Evolutionary conservation across 2,329 filamentous ascomycete genomes (phyloP).

Genomic region (Alternaria solani): DNA sequence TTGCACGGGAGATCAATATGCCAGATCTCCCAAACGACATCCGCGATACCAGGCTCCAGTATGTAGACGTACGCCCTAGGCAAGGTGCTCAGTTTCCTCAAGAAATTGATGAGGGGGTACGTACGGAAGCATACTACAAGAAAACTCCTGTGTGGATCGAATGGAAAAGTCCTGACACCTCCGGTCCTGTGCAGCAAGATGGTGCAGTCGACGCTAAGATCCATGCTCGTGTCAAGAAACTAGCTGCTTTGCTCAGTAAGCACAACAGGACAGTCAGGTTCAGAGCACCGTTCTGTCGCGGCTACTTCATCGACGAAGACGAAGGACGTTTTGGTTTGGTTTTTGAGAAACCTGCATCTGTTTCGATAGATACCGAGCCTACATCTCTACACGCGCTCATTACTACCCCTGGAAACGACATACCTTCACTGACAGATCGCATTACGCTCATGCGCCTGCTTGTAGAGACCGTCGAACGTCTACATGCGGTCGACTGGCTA

Average conservation of each 20-base stretch:
- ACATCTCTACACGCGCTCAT: conserved; percentile 61
- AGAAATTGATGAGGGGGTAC: conserved; percentile 31
- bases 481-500: conserved; percentile 65
- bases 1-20: conserved; percentile 34
- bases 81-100: conserved; percentile 26
- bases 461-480: conserved; percentile 62
- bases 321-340: conserved; percentile 61
- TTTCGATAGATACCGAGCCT: conserved; percentile 52
- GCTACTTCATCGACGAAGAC: conserved; percentile 48
- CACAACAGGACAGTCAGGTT: conserved; percentile 42
- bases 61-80: conserved; percentile 28
- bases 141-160: conserved; percentile 47
- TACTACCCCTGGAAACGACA: conserved; percentile 25
- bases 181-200: conserved; percentile 24
- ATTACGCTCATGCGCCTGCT: conserved; percentile 62
- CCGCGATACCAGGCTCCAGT: conserved; percentile 12
- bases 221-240: conserved; percentile 41
- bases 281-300: conserved; percentile 46
- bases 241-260: conserved; percentile 44
- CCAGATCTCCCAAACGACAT: conserved; percentile 25
- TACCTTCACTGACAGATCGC: conserved; percentile 62
- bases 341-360: conserved; percentile 59
- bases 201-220: conserved; percentile 36
- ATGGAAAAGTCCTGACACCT: conserved; percentile 46
- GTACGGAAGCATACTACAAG: conserved; percentile 42